phyloP scores from a whole-genome alignment of 768 basidiomycete species.

The Ramaria sp. region DNA sequence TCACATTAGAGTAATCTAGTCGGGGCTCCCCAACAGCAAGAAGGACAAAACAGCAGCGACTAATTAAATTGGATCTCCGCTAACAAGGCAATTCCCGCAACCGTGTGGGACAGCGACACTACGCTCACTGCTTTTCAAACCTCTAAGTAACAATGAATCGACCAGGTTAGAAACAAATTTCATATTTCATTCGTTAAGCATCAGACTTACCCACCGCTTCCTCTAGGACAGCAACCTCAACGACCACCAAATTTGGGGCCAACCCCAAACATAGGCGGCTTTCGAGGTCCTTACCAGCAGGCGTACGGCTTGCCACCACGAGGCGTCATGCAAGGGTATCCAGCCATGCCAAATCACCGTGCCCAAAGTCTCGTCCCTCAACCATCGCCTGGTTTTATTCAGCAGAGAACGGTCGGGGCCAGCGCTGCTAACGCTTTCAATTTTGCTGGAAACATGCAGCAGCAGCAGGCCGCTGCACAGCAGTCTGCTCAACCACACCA shows the following conservation, averaged over 20 bases:
- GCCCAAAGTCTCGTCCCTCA: conserved; percentile 47
- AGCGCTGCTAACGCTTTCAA: conserved; percentile 10
- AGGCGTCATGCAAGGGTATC: conserved; percentile 42
- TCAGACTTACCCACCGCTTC: not conserved
- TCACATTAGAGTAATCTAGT: too few species aligned
- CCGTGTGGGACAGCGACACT: not conserved
- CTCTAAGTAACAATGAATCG: conserved; percentile 1
- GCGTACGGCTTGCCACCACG: conserved; percentile 53
- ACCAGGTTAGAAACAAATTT: not conserved
- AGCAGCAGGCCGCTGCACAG: conserved; percentile 22
- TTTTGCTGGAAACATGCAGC: conserved; percentile 18
- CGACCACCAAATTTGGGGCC: conserved; percentile 66
- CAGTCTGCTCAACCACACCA: conserved; percentile 34
- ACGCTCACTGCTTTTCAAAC: not conserved
- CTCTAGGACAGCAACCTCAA: conserved; percentile 67
- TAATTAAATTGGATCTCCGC: not conserved
- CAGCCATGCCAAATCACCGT: conserved; percentile 52
- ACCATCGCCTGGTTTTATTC: conserved; percentile 49
- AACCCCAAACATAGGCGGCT: conserved; percentile 38
- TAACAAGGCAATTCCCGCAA: not conserved
- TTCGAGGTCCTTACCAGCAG: conserved; percentile 47
- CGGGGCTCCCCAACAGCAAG: too few species aligned
- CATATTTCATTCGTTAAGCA: not conserved
- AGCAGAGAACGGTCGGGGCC: conserved; percentile 10
- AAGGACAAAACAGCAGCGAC: not conserved